Evolutionary conservation across 192 early-diverging fungal species (phyloP).

Genomic region (Geosiphon pyriformis): DNA sequence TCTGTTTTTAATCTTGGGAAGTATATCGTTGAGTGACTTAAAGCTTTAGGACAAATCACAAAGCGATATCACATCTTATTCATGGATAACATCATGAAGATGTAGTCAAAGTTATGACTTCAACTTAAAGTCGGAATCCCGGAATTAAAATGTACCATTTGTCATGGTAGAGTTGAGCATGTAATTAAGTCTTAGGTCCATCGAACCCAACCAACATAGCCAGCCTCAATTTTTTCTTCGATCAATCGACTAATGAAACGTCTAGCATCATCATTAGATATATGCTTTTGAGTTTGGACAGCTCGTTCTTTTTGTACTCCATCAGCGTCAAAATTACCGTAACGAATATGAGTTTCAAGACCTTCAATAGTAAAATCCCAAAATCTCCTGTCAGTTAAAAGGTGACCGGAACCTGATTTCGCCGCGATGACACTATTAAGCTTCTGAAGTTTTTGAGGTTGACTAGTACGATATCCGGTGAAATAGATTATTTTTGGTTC

Average conservation of each 20-base stretch:
- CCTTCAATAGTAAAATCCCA: slow-evolving; percentile 5
- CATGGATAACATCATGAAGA: too few relatives aligned
- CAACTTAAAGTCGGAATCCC: too few relatives aligned
- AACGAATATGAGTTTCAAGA: background rate
- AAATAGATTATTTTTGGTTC: background rate
- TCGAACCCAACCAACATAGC: background rate
- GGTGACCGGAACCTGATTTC: background rate
- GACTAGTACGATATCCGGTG: background rate
- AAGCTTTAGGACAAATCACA: too few relatives aligned
- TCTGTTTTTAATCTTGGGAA: too few relatives aligned
- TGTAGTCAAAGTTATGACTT: too few relatives aligned
- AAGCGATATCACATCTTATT: too few relatives aligned
- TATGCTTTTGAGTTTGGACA: background rate
- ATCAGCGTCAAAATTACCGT: background rate
- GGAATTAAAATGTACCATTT: too few relatives aligned
- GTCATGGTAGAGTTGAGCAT: too few relatives aligned
- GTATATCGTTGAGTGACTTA: too few relatives aligned
- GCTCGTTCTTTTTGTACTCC: background rate
- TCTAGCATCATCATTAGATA: background rate
- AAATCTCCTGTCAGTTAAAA: background rate
- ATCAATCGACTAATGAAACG: background rate
- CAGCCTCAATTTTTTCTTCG: background rate
- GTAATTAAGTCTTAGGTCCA: background rate
- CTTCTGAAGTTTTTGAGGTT: background rate
- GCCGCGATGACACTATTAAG: background rate